Evolutionary conservation across 768 basidiomycete genomes (phyloP).

Genomic region (Lactarius akahatsu): DNA sequence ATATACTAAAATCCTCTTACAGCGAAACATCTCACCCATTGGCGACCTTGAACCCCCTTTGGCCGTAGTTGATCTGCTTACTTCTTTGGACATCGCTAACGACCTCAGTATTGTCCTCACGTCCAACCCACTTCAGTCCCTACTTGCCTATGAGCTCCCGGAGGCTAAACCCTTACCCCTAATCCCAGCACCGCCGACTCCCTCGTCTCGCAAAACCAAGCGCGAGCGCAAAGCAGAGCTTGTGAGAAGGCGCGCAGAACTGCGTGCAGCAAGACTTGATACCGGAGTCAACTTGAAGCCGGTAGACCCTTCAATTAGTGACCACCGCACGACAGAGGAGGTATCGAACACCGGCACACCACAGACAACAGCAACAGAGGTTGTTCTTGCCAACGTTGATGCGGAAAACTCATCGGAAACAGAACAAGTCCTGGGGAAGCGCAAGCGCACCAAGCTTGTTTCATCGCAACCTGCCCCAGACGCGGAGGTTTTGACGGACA

Average conservation of each 20-base stretch:
- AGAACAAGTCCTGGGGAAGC: constrained; percentile 24
- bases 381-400: constrained; percentile 3
- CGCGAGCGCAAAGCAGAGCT: constrained; percentile 26
- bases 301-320: constrained; percentile 45
- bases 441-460: constrained; percentile 22
- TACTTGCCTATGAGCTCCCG: constrained; percentile 69
- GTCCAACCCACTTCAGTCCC: constrained; percentile 57
- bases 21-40: constrained; percentile 32
- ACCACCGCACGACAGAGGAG: constrained; percentile 34
- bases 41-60: constrained; percentile 78
- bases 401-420: neutral
- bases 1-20: neutral
- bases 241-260: constrained; percentile 19
- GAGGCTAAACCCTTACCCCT: constrained; percentile 60
- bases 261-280: neutral
- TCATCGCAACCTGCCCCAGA: constrained; percentile 39
- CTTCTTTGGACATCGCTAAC: constrained; percentile 54
- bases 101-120: constrained; percentile 55
- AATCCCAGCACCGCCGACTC: constrained; percentile 44
- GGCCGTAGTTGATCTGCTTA: constrained; percentile 53
- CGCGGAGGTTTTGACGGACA: constrained; percentile 63
- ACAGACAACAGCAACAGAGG: neutral
- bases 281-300: constrained; percentile 19
- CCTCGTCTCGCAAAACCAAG: constrained; percentile 38
- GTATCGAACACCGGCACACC: constrained; percentile 7